Conservation (phyloP, 768 basidiomycete genomes). For the Agaricus subrufescens region DNA sequence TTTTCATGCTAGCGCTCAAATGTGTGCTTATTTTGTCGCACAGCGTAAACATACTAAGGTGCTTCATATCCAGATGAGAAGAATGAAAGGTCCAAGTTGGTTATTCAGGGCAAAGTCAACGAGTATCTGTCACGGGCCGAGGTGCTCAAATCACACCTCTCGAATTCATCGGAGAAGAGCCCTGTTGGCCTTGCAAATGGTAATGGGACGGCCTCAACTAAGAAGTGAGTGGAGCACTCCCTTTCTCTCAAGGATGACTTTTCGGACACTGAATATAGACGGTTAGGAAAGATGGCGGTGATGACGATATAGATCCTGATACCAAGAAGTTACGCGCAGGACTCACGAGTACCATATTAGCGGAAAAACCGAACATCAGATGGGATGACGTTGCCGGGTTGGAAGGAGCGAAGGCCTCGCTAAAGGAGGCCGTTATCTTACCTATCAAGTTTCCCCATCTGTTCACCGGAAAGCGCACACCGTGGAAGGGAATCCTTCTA, state of each 20-base stretch:
- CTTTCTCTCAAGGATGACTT: not conserved
- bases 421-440: constrained; percentile 98
- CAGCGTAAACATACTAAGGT: not conserved
- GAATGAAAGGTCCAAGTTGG: constrained; percentile 85
- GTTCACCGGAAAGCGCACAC: constrained; percentile 97
- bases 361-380: constrained; percentile 91
- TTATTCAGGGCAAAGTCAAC: constrained; percentile 84
- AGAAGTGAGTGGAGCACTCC: constrained; percentile 32
- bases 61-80: constrained; percentile 38
- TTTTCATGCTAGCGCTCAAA: constrained; percentile 96
- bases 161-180: constrained; percentile 59
- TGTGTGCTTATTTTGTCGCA: constrained; percentile 37
- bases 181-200: constrained; percentile 45
- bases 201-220: constrained; percentile 34
- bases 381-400: constrained; percentile 99
- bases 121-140: constrained; percentile 94
- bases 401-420: constrained; percentile 88
- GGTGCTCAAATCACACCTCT: constrained; percentile 81
- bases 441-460: constrained; percentile 99
- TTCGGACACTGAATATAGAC: constrained; percentile 1
- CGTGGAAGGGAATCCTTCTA: constrained; percentile 92
- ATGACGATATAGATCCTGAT: constrained; percentile 85
- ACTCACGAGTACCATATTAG: constrained; percentile 80
- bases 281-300: constrained; percentile 40
- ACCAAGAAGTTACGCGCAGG: constrained; percentile 95